phyloP scores from a whole-genome alignment of 2,329 filamentous ascomycete species.

The Exophiala aquamarina region DNA sequence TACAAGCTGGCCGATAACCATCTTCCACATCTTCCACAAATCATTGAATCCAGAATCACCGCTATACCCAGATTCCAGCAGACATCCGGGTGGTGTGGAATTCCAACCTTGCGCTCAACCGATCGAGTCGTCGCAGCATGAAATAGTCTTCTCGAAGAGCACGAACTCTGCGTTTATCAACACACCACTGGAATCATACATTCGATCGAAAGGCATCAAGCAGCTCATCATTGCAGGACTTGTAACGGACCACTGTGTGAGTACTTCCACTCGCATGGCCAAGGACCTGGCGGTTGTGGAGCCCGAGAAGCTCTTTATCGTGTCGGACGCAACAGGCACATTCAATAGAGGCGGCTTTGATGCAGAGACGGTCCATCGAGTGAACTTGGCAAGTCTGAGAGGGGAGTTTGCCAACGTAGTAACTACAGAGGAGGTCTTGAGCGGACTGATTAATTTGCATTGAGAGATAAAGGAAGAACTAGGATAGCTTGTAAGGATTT shows the following conservation, averaged over 20 bases:
- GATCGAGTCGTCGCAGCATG: conserved; percentile 28
- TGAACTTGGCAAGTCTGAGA: conserved; percentile 46
- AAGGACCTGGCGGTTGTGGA: conserved; percentile 46
- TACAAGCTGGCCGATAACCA: conserved; percentile 26
- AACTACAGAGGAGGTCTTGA: conserved; percentile 38
- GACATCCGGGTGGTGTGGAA: conserved; percentile 28
- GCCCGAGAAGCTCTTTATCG: conserved; percentile 20
- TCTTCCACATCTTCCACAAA: conserved; percentile 50
- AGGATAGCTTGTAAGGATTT: too few relatives aligned
- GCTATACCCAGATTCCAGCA: conserved; percentile 35
- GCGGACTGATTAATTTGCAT: conserved; percentile 22
- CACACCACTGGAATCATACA: conserved; percentile 40
- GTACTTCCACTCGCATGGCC: conserved; percentile 50
- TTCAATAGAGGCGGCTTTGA: conserved; percentile 45
- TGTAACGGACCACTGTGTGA: conserved; percentile 53
- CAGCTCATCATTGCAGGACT: conserved; percentile 45
- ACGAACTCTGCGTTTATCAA: conserved; percentile 51
- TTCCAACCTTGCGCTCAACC: conserved; percentile 33
- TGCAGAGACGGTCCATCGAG: conserved; percentile 47
- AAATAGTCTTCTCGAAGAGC: conserved; percentile 43
- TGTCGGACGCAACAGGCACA: conserved; percentile 47
- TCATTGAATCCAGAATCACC: conserved; percentile 37
- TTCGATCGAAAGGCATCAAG: conserved; percentile 35
- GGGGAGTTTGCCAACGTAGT: conserved; percentile 47
- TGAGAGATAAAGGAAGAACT: too few relatives aligned